These are phyloP conservation scores for Neoboletus brunneissimus DNA, from an alignment of 768 basidiomycete genomes.

Conservation along the genomic window DNA sequence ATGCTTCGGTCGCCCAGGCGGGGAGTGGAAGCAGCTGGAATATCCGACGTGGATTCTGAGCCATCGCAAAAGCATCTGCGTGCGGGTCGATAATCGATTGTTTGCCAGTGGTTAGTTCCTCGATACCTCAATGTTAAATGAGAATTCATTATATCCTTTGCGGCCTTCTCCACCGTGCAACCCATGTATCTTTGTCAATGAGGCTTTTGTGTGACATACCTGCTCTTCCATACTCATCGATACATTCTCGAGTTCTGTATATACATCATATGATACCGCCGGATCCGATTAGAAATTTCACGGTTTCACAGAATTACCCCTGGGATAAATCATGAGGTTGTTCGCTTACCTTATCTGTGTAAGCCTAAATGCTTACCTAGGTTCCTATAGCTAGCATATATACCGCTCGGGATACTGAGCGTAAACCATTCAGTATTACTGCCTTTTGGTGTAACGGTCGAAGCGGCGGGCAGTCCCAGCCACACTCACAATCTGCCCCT, in stretches of 20 bases:
- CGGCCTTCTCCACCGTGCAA: too few relatives aligned
- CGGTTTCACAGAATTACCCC: too few relatives aligned
- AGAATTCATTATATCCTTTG: not conserved
- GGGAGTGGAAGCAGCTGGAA: not conserved
- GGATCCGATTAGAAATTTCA: too few relatives aligned
- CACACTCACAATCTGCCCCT: too few relatives aligned
- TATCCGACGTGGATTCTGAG: not conserved
- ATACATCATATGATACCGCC: not conserved
- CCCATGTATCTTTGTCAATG: not conserved
- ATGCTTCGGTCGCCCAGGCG: not conserved
- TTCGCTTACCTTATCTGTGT: too few relatives aligned
- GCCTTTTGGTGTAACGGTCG: too few relatives aligned
- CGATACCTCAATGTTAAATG: not conserved
- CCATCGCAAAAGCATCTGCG: not conserved
- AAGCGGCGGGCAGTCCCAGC: too few relatives aligned
- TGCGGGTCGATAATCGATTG: not conserved
- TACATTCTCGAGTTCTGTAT: not conserved
- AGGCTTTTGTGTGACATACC: not conserved
- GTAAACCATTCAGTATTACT: too few relatives aligned
- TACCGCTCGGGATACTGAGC: constrained; percentile 25
- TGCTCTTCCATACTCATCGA: not conserved
- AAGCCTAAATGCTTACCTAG: too few relatives aligned
- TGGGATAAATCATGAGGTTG: too few relatives aligned
- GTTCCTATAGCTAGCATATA: constrained; percentile 5
- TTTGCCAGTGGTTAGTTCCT: not conserved